Percentiles rank a stretch among this genome's conserved stretches.
Evolutionary conservation across 2,329 filamentous ascomycete genomes (phyloP).

Genomic region (Nannizzia gypsea): DNA sequence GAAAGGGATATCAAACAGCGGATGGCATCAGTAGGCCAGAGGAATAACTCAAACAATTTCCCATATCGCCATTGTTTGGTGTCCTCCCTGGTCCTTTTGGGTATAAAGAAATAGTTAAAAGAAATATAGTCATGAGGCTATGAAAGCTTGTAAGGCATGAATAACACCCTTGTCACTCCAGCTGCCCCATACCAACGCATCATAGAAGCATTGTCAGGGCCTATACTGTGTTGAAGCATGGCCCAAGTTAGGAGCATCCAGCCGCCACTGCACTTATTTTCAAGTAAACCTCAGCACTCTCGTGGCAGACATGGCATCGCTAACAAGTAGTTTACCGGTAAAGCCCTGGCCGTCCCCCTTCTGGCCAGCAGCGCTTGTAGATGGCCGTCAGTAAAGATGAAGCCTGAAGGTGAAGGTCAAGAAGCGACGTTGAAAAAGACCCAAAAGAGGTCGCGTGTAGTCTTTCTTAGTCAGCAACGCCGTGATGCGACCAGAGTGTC

Average conservation of each 20-base stretch:
- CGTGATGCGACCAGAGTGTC: constrained; percentile 15
- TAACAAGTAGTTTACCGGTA: too few species aligned
- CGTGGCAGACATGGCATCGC: too few species aligned
- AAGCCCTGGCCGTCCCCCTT: too few species aligned
- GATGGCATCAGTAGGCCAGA: background rate
- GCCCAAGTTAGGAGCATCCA: too few species aligned
- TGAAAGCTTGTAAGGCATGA: background rate
- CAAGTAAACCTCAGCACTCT: too few species aligned
- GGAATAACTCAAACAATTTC: background rate
- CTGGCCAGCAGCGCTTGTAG: too few species aligned
- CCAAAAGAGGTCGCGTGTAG: background rate
- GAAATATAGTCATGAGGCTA: background rate
- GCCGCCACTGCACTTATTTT: too few species aligned
- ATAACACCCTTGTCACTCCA: background rate
- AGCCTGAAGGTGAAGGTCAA: background rate
- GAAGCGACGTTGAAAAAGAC: background rate
- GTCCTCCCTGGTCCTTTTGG: background rate
- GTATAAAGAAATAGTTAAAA: background rate
- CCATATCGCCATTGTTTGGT: background rate
- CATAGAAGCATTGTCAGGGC: background rate
- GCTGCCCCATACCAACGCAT: background rate
- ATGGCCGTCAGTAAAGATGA: too few species aligned
- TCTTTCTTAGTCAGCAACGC: constrained; percentile 6
- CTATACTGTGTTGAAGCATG: too few species aligned
- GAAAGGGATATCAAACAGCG: background rate